Base-by-base conservation (phyloP, 495 filamentous ascomycete species). In the Hypoxylon lienhwacheense region DNA sequence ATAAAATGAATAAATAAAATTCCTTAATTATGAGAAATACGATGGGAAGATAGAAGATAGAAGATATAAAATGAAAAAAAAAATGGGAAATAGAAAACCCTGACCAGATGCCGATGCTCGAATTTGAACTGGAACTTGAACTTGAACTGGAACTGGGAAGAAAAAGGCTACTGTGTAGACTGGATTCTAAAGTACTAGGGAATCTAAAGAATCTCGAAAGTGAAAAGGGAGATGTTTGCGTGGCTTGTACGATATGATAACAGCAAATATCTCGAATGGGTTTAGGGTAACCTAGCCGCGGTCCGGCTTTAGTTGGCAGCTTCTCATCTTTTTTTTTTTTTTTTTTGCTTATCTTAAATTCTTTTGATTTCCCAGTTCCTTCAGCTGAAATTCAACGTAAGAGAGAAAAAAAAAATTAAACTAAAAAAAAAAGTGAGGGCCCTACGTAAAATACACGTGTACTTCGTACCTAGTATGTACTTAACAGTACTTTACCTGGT, bases 191-290 rank as follows among this genome's bases (percentile, higher is more conserved):
- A n/a, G n/a, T n/a, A n/a, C n/a, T n/a, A n/a, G n/a, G n/a, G n/a
- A n/a, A n/a, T n/a, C n/a, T n/a, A n/a, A n/a, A n/a, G n/a, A n/a
- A n/a, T n/a, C n/a, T n/a, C n/a, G n/a, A n/a, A 52, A 28, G 29
- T 52, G 20, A 39, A 55, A 48, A 34, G 32, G 46, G 44, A 33
- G 41, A 40, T n/a, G 52, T 52, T 60, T 61, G 58, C 57, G 57
- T 61, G 58, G 58, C 58, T 41, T 61, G 52, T 56, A 59, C 48
- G 47, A 62, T 58, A 53, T 40, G 47, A 62, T 62, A 55, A 53
- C 35, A 51, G 34, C 19, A 49, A 55, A 51, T 61, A 55, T 51
- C n/a, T n/a, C n/a, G n/a, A n/a, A n/a, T n/a, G n/a, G n/a, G n/a
- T n/a, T n/a, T n/a, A 40, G 50, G 34, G 21, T 61, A 52, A 40